A percentile compares a stretch with the other conserved stretches of the same genome.
These are phyloP conservation scores for Penicillium lagena DNA, from an alignment of 495 filamentous ascomycete species.

Conservation along the genomic window DNA sequence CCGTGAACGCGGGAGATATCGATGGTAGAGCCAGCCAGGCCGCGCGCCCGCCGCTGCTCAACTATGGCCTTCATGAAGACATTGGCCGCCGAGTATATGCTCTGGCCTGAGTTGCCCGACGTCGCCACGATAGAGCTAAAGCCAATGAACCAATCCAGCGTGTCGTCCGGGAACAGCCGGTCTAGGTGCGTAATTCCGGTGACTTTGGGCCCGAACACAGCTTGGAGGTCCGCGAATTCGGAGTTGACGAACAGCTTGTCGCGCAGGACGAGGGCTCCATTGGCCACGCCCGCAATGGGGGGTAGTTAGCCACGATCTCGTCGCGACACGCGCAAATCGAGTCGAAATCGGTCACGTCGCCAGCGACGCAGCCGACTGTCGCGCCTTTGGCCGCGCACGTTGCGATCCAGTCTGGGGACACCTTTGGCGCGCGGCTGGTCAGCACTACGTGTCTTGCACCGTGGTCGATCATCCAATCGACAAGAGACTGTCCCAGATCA, in stretches of 20 bases:
- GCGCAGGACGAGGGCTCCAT: constrained; percentile 34
- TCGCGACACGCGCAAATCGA: constrained; percentile 34
- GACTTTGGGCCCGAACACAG: constrained; percentile 48
- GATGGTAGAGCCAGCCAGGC: constrained; percentile 39
- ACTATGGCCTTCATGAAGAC: constrained; percentile 44
- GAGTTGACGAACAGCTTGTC: constrained; percentile 53
- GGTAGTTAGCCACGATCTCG: constrained; percentile 25
- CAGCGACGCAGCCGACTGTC: constrained; percentile 9
- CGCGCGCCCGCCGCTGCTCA: constrained; percentile 22
- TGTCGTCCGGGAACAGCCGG: constrained; percentile 27
- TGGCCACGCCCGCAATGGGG: constrained; percentile 49
- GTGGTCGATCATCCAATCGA: constrained; percentile 46
- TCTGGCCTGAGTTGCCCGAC: constrained; percentile 36
- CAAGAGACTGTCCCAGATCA: constrained; percentile 52
- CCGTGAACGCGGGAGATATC: constrained; percentile 54
- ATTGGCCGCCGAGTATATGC: constrained; percentile 51
- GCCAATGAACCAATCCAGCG: constrained; percentile 40
- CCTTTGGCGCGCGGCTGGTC: constrained; percentile 48
- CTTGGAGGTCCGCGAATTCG: constrained; percentile 39
- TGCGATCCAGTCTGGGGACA: constrained; percentile 40
- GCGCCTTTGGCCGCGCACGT: constrained; percentile 20
- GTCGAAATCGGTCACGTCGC: constrained; percentile 17
- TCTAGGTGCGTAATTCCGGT: constrained; percentile 23
- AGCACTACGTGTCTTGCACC: constrained; percentile 50
- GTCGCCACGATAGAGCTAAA: constrained; percentile 23